Conservation (phyloP, 306 rosid genomes). For the Trifolium dubium region DNA sequence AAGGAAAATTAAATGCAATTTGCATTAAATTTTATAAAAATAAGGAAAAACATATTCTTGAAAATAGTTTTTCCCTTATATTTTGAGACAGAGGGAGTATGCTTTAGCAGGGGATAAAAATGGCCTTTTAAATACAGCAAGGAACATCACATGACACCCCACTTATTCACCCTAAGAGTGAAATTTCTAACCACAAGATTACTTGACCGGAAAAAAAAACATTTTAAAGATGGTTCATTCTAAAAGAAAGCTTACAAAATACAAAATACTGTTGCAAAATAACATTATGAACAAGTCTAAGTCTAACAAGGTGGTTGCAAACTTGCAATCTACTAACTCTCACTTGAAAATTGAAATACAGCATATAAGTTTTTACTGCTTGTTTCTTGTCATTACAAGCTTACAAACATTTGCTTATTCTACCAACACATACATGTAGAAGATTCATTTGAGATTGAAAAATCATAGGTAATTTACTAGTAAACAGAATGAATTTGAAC, state of each 20-base stretch:
- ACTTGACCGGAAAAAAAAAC: not conserved
- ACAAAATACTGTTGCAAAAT: not conserved
- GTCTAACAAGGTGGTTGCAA: not conserved
- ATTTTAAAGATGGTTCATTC: not conserved
- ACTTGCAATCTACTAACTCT: not conserved
- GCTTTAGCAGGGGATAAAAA: too few species aligned
- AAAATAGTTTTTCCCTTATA: too few species aligned
- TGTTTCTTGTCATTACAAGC: not conserved
- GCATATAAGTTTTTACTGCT: not conserved
- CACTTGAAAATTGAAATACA: not conserved
- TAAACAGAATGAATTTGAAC: slow-evolving; percentile 23
- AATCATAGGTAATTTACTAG: not conserved
- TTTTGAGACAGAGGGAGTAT: too few species aligned
- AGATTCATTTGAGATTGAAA: slow-evolving; percentile 18
- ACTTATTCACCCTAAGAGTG: too few species aligned
- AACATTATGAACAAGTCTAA: not conserved
- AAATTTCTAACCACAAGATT: too few species aligned
- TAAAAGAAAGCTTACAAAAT: not conserved
- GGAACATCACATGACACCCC: too few species aligned
- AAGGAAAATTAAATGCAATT: too few species aligned
- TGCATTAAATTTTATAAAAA: too few species aligned
- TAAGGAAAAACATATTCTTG: too few species aligned
- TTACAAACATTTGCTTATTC: not conserved
- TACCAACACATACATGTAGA: not conserved
- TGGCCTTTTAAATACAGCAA: too few species aligned